Evolutionary conservation across 371 early-diverging fungal species (phyloP).

Genomic region (Dinochytrium kinnereticum): DNA sequence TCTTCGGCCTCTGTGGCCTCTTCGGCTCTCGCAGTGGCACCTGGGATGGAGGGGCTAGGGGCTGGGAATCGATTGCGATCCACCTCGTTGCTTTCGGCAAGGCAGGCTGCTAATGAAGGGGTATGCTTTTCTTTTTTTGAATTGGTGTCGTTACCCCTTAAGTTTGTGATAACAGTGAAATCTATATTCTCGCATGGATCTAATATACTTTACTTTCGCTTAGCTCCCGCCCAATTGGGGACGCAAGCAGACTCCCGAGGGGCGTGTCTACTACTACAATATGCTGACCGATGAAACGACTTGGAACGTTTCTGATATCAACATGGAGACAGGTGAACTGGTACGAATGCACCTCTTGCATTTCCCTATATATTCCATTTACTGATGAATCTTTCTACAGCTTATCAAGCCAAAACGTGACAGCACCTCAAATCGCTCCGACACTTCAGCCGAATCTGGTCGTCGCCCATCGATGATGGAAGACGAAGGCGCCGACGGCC

Average conservation of each 20-base stretch:
- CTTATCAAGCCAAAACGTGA: conserved; percentile 15
- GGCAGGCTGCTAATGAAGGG: conserved; percentile 21
- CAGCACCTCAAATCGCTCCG: conserved; percentile 15
- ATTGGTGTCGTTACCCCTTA: background rate
- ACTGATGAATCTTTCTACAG: conserved; percentile 19
- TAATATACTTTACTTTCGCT: background rate
- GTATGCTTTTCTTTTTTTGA: conserved; percentile 7
- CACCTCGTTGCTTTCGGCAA: background rate
- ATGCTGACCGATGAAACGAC: conserved; percentile 60
- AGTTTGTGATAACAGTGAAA: background rate
- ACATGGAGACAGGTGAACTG: conserved; percentile 43
- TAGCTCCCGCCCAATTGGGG: conserved; percentile 68
- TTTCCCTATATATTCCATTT: conserved; percentile 14
- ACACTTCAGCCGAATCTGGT: conserved; percentile 1
- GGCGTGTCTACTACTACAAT: conserved; percentile 65
- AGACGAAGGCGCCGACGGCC: conserved; percentile 11
- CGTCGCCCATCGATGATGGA: conserved; percentile 15
- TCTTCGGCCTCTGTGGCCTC: background rate
- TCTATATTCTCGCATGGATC: conserved; percentile 1
- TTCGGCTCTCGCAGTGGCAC: background rate
- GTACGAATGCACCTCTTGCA: conserved; percentile 28
- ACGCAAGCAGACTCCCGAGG: conserved; percentile 59
- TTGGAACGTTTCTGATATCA: conserved; percentile 52
- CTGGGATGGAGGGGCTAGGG: background rate
- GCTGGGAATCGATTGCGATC: background rate